Percentiles rank a stretch among this genome's conserved stretches.
These are phyloP conservation scores for Dendrobium huoshanense DNA, from an alignment of 106 monocot species.

Conservation along the genomic window DNA sequence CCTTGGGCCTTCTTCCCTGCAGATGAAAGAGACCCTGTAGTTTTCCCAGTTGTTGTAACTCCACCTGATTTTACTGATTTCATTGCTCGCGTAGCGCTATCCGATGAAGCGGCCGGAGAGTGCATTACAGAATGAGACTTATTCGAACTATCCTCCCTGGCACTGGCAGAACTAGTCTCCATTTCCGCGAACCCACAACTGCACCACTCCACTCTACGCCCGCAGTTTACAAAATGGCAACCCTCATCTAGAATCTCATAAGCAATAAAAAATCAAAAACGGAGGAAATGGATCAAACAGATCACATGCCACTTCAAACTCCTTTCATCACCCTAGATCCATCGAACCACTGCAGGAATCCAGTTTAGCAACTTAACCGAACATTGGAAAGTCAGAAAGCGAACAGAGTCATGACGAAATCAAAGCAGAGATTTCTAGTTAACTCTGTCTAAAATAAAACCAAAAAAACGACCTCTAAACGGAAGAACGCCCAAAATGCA, in stretches of 20 bases:
- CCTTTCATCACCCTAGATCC: background rate
- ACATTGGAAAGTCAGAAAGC: background rate
- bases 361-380: background rate
- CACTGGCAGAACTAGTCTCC: conserved; percentile 22
- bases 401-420: background rate
- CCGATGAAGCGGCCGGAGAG: conserved; percentile 13
- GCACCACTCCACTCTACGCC: background rate
- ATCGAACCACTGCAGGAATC: background rate
- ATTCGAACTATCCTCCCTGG: conserved; percentile 8
- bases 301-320: background rate
- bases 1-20: conserved; percentile 19
- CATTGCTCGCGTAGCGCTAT: conserved; percentile 14
- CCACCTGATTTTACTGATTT: conserved; percentile 27
- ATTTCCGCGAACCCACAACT: conserved; percentile 15
- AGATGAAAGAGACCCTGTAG: conserved; percentile 14
- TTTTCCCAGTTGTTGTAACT: background rate
- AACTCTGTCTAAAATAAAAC: background rate
- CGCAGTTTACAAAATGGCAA: background rate
- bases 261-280: background rate
- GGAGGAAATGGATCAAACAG: background rate
- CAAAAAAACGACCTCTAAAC: background rate
- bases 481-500: background rate
- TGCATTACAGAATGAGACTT: conserved; percentile 2
- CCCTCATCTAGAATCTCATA: background rate
- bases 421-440: background rate